Base-by-base conservation (phyloP, 164 flowering plant species). In the Tetrastigma voinierianum region DNA sequence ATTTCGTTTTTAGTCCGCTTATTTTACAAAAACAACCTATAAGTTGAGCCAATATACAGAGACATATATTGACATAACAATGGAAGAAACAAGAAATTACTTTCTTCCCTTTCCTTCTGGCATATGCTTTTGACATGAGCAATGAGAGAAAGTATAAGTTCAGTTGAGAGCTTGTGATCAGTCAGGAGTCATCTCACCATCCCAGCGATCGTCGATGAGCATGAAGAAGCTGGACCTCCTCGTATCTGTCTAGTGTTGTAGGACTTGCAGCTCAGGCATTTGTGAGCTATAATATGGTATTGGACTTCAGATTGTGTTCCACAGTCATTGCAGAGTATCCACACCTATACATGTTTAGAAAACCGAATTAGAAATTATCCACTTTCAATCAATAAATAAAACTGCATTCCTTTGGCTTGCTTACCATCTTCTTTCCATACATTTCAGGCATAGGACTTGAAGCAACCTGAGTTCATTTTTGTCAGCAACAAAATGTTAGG, bases 311-410 rank as follows among this genome's bases (percentile, higher is more conserved):
- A 89, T 57, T 79, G 81, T 43, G 66, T 74, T 18, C 86, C 89
- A 70, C 98, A 93, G 68, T 90, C 96, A 66, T 93, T 93, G 85
- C 98, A 93, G 14, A 89, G 90, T 67, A 93, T 90, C 89, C 90
- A 86, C 13, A 93, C 90, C 96, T 90, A 67, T 44, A 24, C 51
- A 17, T 23, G 55, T 45, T 17, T 5, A 52, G n/a, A 16, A 48
- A 18, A 16, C 3, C 47, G 3, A 2, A 12, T 21, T 9, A 24
- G 8, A 59, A 19, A 23, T 40, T 60, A 47, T 44, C 9, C 3
- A 21, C 10, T 25, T 45, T n/a, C 10, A 21, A 5, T 17, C 14
- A 9, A 19, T 19, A 4, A 9, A 19, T 19, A 4, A 16, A 32
- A 0, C 7, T 0, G 14, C 18, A 11, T 53, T 51, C 19, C 14